Evolutionary conservation across 129 eudicot species (phyloP), one percentile per base, ranked within the genome.

Genomic region (Kitagawia praeruptora): DNA sequence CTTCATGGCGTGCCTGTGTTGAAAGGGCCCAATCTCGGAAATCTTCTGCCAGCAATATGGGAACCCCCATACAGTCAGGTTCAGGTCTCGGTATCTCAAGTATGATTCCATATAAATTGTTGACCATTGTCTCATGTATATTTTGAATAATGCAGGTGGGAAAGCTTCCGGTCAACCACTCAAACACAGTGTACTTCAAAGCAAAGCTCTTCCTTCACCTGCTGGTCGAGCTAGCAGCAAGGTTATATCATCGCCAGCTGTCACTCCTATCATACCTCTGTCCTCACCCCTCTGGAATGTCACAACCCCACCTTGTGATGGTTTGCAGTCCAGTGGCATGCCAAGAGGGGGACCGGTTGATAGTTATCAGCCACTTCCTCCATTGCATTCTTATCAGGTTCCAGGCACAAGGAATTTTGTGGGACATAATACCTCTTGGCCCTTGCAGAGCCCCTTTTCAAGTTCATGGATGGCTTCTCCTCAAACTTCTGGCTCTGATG

Each of bases 211-310:
- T 41, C 44, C 89, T 71, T 84, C 97, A 51, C 82, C 89, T 47
- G 81, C 82, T 79, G 87, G 84, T 80, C 89, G 86, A 83, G 69
- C 83, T 47, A 83, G 80, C 86, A 86, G 77, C 88, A 88, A 86
- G 85, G 87, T 82, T 69, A 73, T 80, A 67, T 83, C 85, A 79
- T 79, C 95, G 47, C 80, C 88, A 6, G 79, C 70, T 70, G 80
- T 85, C 67, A 86, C 53, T 82, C 96, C 97, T 12, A 81, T 90
- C 78, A 85, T 90, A 38, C 89, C 99, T 69, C 81, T 89, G 70
- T 84, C 97, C 14, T 92, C 99, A 3, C 99, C 99, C 44, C 88
- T 96, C 79, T 96, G 99, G 99, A 96, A 78, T 81, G 77, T 92
- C 45, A 74, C 93, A 48, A 89, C 95, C 25, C 95, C 96, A 44